A percentile compares a stretch with the other conserved stretches of the same genome.
phyloP scores from a whole-genome alignment of 2,329 filamentous ascomycete species.

The Colletotrichum sp. region DNA sequence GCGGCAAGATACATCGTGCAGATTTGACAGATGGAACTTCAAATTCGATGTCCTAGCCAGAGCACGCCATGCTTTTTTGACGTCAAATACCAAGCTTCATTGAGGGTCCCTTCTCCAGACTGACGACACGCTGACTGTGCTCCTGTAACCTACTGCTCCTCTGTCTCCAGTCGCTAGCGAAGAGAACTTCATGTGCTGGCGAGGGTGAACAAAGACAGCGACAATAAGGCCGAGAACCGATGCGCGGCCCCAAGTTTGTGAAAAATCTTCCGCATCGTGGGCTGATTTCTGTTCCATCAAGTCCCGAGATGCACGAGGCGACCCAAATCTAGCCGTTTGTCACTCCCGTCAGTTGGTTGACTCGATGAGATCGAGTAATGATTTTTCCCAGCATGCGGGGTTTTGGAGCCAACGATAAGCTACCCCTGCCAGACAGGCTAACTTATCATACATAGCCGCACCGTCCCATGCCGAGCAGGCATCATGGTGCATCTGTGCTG shows the following conservation, averaged over 20 bases:
- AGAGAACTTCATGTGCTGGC: background rate
- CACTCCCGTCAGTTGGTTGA: slow-evolving; percentile 19
- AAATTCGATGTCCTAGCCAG: background rate
- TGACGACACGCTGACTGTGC: background rate
- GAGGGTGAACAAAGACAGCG: background rate
- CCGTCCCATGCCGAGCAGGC: slow-evolving; percentile 9
- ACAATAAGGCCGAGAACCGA: background rate
- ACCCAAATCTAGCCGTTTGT: background rate
- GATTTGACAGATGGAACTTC: background rate
- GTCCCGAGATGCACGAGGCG: background rate
- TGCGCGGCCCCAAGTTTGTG: background rate
- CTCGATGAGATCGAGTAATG: slow-evolving; percentile 30
- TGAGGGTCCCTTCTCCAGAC: background rate
- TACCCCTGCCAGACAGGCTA: slow-evolving; percentile 16
- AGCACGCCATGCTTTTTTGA: background rate
- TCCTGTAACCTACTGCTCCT: background rate
- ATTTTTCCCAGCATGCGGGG: slow-evolving; percentile 27
- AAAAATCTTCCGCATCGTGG: background rate
- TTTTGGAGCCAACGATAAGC: slow-evolving; percentile 14
- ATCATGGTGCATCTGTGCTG: background rate
- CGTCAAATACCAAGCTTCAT: background rate
- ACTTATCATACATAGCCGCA: slow-evolving; percentile 10
- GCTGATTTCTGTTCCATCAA: background rate
- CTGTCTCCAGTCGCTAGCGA: background rate
- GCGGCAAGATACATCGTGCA: background rate